Percentiles rank a stretch among this genome's conserved stretches.
These are phyloP conservation scores for Fusarium avenaceum DNA, from an alignment of 2,329 filamentous ascomycete genomes.

Conservation along the genomic window DNA sequence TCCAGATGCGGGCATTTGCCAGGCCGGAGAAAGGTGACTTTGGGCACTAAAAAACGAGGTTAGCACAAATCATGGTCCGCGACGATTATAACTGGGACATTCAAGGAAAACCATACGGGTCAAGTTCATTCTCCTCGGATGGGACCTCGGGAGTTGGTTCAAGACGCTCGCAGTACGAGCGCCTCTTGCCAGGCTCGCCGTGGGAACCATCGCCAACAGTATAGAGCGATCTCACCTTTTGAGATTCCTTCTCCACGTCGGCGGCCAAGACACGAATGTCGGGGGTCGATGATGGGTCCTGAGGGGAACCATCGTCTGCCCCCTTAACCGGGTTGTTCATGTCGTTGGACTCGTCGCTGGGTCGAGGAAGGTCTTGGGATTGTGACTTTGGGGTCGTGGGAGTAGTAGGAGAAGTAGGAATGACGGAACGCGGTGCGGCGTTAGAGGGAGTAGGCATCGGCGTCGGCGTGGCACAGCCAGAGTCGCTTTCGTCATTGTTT, in stretches of 20 bases:
- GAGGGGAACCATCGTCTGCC: slow-evolving; percentile 30
- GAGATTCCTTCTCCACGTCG: slow-evolving; percentile 72
- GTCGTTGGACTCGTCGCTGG: slow-evolving; percentile 45
- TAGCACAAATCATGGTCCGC: slow-evolving; percentile 50
- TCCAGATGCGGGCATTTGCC: slow-evolving; percentile 58
- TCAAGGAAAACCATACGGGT: slow-evolving; percentile 70
- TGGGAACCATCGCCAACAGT: slow-evolving; percentile 66
- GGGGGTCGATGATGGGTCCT: slow-evolving; percentile 53
- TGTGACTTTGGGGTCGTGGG: slow-evolving; percentile 45
- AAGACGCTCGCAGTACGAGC: slow-evolving; percentile 63
- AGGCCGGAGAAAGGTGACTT: slow-evolving; percentile 52
- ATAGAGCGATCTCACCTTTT: slow-evolving; percentile 77
- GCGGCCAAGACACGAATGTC: slow-evolving; percentile 67
- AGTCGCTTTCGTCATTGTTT: slow-evolving; percentile 39
- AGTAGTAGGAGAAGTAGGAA: slow-evolving; percentile 38
- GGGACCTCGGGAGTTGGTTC: slow-evolving; percentile 65
- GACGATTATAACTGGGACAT: slow-evolving; percentile 43
- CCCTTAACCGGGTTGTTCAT: slow-evolving; percentile 38
- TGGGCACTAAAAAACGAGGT: slow-evolving; percentile 47
- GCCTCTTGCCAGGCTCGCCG: slow-evolving; percentile 66
- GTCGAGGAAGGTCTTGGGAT: slow-evolving; percentile 39
- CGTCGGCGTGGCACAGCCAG: slow-evolving; percentile 44
- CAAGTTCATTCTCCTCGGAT: slow-evolving; percentile 66
- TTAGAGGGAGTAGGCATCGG: slow-evolving; percentile 37
- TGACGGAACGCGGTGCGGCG: slow-evolving; percentile 20